A percentile compares a stretch with the other conserved stretches of the same genome.
Conservation (phyloP, 805 yeast genomes). For the Teunomyces panamensis region DNA sequence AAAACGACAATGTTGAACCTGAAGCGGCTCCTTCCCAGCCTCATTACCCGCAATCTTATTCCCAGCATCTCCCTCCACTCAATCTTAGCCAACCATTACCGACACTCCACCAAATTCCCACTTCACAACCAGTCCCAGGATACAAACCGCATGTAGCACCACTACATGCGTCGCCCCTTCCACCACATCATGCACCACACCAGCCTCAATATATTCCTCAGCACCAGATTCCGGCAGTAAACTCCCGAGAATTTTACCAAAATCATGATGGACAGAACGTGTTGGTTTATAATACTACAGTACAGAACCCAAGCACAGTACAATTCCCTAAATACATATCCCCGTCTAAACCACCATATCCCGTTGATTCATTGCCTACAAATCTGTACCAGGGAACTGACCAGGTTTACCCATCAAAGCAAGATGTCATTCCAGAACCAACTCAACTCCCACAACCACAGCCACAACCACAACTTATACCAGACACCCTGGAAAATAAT, state of each 20-base stretch:
- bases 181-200: background rate
- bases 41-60: background rate
- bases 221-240: background rate
- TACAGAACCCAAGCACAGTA: background rate
- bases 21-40: background rate
- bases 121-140: background rate
- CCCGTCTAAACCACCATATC: background rate
- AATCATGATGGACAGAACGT: background rate
- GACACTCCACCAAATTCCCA: background rate
- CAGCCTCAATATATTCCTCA: background rate
- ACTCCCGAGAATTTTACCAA: background rate
- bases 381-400: background rate
- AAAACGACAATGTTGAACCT: constrained; percentile 15
- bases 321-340: background rate
- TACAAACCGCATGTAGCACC: background rate
- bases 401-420: too few relatives aligned
- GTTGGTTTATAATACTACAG: background rate
- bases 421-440: too few relatives aligned
- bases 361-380: background rate
- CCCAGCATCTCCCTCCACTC: background rate
- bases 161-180: too few relatives aligned
- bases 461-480: background rate
- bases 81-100: background rate
- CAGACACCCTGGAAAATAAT: background rate
- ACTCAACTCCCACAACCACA: background rate